phyloP scores from a whole-genome alignment of 2,329 filamentous ascomycete species.

The Fusarium illudens region DNA sequence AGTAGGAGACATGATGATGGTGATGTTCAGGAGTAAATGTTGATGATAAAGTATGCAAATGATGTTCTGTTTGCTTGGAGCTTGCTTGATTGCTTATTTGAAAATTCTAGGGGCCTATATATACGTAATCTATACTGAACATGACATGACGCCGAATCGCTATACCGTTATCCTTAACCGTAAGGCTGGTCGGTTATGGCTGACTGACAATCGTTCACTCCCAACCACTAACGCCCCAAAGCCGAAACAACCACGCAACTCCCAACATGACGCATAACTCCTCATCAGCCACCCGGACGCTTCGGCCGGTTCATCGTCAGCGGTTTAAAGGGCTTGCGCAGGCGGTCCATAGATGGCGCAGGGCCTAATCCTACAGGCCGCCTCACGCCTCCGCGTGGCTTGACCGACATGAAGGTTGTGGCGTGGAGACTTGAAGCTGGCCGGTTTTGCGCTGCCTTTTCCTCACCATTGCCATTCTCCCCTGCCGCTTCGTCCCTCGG shows the following conservation, averaged over 20 bases:
- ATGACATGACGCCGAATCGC: neutral
- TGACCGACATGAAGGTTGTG: conserved; percentile 58
- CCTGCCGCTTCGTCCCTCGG: conserved; percentile 34
- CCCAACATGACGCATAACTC: conserved; percentile 6
- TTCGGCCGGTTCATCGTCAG: conserved; percentile 59
- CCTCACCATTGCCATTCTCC: conserved; percentile 37
- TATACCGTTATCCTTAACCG: conserved; percentile 37
- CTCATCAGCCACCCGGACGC: conserved; percentile 34
- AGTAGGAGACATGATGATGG: conserved; percentile 30
- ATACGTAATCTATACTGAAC: conserved; percentile 2
- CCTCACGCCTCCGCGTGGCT: conserved; percentile 51
- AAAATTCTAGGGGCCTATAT: conserved; percentile 5
- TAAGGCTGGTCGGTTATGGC: conserved; percentile 21
- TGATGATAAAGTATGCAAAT: neutral
- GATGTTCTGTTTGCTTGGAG: neutral
- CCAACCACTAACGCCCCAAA: conserved; percentile 12
- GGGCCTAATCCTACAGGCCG: conserved; percentile 56
- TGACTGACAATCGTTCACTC: neutral
- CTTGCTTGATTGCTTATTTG: conserved; percentile 1
- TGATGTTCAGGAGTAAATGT: neutral
- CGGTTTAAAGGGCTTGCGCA: conserved; percentile 65
- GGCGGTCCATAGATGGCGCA: conserved; percentile 58
- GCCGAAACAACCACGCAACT: conserved; percentile 7
- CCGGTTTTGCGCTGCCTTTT: conserved; percentile 42
- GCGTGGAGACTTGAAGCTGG: conserved; percentile 59